Evolutionary conservation across 202 grass and related monocot species (phyloP).

Genomic region (Carex sylvatica): DNA sequence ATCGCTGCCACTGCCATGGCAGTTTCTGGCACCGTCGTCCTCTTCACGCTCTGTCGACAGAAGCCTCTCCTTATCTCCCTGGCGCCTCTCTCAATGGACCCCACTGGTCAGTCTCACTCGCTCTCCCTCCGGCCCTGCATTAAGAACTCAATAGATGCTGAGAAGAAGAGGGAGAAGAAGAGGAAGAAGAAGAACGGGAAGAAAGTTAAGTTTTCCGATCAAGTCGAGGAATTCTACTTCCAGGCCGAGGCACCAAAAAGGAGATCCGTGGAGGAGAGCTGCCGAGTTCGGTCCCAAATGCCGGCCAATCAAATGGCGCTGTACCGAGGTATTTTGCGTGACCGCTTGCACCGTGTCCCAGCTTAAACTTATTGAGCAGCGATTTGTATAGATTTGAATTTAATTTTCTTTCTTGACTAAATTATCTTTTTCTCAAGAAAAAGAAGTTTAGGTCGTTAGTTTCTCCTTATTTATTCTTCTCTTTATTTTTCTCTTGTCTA

Average conservation of each 20-base stretch:
- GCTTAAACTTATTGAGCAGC: conserved; percentile 45
- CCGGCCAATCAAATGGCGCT: conserved; percentile 84
- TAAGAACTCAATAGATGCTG: conserved; percentile 38
- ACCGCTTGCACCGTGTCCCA: conserved; percentile 54
- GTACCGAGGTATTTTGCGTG: conserved; percentile 80
- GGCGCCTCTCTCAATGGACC: background rate
- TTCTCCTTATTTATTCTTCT: background rate
- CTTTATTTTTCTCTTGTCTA: background rate
- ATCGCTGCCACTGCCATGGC: conserved; percentile 83
- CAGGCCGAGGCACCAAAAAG: background rate
- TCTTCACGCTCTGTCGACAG: conserved; percentile 70
- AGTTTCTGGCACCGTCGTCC: conserved; percentile 74
- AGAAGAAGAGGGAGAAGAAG: conserved; percentile 51
- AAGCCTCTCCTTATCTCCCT: conserved; percentile 9
- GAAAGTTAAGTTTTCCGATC: conserved; percentile 76
- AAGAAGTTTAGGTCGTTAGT: background rate
- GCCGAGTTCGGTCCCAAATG: conserved; percentile 37
- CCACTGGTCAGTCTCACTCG: background rate
- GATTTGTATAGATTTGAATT: conserved; percentile 8
- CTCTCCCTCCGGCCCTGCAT: conserved; percentile 52
- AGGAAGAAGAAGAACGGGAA: conserved; percentile 48
- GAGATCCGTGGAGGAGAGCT: conserved; percentile 25
- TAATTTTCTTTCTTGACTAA: background rate
- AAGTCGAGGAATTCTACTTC: conserved; percentile 46
- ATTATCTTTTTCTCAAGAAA: background rate